Conservation (phyloP, 441 rosid genomes). For the Kokia cookei region DNA sequence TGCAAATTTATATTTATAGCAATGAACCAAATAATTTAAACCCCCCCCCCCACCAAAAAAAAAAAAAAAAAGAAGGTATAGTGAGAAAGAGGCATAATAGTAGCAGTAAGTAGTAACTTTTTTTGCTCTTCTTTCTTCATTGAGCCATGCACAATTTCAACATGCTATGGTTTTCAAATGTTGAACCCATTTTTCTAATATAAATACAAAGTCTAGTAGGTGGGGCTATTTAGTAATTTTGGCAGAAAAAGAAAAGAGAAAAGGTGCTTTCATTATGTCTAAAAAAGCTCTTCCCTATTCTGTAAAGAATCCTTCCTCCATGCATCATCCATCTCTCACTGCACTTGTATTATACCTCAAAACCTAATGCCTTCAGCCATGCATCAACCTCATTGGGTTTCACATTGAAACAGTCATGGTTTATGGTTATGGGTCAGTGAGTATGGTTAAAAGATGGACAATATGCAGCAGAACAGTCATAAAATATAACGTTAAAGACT, state of each 20-base stretch:
- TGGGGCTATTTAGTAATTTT: conserved; percentile 21
- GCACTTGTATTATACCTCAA: not conserved
- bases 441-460: not conserved
- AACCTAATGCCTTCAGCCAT: conserved; percentile 22
- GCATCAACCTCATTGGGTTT: conserved; percentile 16
- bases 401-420: conserved; percentile 13
- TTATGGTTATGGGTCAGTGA: not conserved
- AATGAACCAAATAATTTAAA: not conserved
- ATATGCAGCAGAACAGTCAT: not conserved
- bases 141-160: conserved; percentile 23
- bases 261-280: not conserved
- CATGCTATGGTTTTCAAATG: not conserved
- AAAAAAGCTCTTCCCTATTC: not conserved
- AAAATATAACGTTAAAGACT: not conserved
- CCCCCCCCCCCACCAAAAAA: not conserved
- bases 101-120: not conserved
- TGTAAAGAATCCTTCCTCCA: not conserved
- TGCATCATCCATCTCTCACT: not conserved
- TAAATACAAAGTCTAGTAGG: not conserved
- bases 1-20: not conserved
- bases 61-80: not conserved
- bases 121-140: conserved; percentile 22
- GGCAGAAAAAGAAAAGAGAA: not conserved
- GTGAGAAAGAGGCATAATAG: not conserved
- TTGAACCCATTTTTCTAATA: not conserved